A percentile compares a stretch with the other conserved stretches of the same genome.
These are phyloP conservation scores for Russula olivacea DNA, from an alignment of 768 basidiomycete species.

Conservation along the genomic window DNA sequence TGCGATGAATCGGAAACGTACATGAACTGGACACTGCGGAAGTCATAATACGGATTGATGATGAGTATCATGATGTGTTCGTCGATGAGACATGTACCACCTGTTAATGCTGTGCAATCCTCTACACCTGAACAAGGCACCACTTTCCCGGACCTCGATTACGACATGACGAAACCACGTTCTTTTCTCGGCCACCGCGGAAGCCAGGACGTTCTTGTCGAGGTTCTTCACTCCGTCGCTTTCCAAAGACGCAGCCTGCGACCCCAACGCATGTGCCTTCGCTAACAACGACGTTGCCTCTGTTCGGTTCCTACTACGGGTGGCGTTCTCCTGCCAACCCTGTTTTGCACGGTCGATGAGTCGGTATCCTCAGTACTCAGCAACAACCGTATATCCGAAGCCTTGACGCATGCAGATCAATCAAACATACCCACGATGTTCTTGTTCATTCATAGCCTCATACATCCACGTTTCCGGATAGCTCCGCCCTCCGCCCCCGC, in stretches of 20 bases:
- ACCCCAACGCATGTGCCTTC: neutral
- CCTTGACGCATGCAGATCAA: neutral
- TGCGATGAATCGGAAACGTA: slow-evolving; percentile 3
- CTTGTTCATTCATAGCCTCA: neutral
- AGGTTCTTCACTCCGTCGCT: neutral
- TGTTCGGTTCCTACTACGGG: neutral
- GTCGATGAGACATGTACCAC: neutral
- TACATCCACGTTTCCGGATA: neutral
- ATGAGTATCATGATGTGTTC: slow-evolving; percentile 1
- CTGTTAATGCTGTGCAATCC: neutral
- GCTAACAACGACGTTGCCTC: neutral
- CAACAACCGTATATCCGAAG: slow-evolving; percentile 1
- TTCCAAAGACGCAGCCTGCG: too few relatives aligned
- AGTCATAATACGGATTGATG: slow-evolving; percentile 10
- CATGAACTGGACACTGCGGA: slow-evolving; percentile 2
- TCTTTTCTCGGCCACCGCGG: neutral
- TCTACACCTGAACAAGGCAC: neutral
- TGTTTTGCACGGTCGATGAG: neutral
- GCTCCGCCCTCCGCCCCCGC: neutral
- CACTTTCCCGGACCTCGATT: too few relatives aligned
- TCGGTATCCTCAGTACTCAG: neutral
- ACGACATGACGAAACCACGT: neutral
- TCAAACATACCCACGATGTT: neutral
- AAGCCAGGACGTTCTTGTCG: neutral
- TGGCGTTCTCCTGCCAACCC: slow-evolving; percentile 6